A percentile compares a stretch with the other conserved stretches of the same genome.
phyloP scores from a whole-genome alignment of 352 stramenopile genomes.

The Plasmopara muralis region DNA sequence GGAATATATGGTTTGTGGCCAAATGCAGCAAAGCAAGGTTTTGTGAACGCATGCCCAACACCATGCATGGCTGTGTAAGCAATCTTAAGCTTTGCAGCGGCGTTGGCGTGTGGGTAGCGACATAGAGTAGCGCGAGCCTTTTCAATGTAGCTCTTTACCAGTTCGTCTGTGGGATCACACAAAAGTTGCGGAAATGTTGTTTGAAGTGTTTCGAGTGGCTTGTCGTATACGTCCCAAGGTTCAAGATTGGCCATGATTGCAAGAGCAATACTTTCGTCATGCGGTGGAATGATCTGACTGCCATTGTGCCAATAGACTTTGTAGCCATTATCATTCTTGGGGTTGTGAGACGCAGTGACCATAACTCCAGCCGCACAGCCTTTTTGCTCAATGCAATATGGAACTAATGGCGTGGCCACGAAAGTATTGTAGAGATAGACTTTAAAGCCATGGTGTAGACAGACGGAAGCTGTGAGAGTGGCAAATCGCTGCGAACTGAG shows the following conservation, averaged over 20 bases:
- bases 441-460: conserved; percentile 71
- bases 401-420: conserved; percentile 94
- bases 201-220: conserved; percentile 30
- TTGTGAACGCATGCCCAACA: conserved; percentile 91
- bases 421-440: conserved; percentile 89
- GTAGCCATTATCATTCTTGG: conserved; percentile 97
- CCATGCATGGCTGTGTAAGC: conserved; percentile 98
- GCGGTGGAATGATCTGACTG: conserved; percentile 95
- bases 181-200: conserved; percentile 36
- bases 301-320: conserved; percentile 96
- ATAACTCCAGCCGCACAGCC: conserved; percentile 84
- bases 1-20: conserved; percentile 75
- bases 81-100: conserved; percentile 61
- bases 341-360: conserved; percentile 97
- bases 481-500: conserved; percentile 88
- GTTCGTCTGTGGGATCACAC: conserved; percentile 59
- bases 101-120: conserved; percentile 63
- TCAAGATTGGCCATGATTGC: conserved; percentile 88
- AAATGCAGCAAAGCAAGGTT: conserved; percentile 89
- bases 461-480: conserved; percentile 77
- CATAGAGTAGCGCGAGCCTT: conserved; percentile 43
- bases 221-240: conserved; percentile 75
- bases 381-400: conserved; percentile 78
- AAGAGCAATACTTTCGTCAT: conserved; percentile 90
- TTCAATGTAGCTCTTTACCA: conserved; percentile 69